phyloP scores from a whole-genome alignment of 441 rosid species.

The Bocquillonia castaneifolia region DNA sequence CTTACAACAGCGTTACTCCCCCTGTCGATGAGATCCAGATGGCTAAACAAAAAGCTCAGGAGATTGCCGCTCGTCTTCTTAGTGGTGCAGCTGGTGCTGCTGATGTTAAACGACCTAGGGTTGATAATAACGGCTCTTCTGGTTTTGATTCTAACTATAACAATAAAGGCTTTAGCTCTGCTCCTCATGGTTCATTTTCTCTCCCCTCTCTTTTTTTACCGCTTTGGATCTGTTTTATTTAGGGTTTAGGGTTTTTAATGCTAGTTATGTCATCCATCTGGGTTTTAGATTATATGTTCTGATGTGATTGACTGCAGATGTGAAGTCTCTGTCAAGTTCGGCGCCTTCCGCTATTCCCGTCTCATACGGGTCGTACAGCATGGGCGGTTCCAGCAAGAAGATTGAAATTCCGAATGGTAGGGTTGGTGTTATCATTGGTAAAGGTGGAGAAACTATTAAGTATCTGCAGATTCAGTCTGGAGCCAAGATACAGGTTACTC shows the following conservation, averaged over 20 bases:
- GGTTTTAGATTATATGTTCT: background rate
- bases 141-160: constrained; percentile 49
- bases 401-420: constrained; percentile 87
- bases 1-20: constrained; percentile 73
- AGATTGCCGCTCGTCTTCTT: constrained; percentile 84
- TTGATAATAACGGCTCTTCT: constrained; percentile 63
- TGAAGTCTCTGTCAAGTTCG: constrained; percentile 37
- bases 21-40: constrained; percentile 70
- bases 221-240: background rate
- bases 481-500: constrained; percentile 93
- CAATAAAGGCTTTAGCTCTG: constrained; percentile 54
- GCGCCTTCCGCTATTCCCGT: constrained; percentile 54
- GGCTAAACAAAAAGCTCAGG: constrained; percentile 86
- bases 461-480: constrained; percentile 89
- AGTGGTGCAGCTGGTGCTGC: constrained; percentile 38
- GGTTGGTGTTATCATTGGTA: constrained; percentile 97
- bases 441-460: constrained; percentile 94
- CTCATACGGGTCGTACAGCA: constrained; percentile 65
- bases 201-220: background rate
- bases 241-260: background rate
- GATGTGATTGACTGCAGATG: constrained; percentile 30
- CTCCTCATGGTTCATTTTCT: constrained; percentile 18
- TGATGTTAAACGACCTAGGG: constrained; percentile 74
- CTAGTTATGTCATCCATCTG: background rate
- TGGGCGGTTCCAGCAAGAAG: constrained; percentile 66